Evolutionary conservation across 768 basidiomycete genomes (phyloP), one percentile per base, ranked within the genome.

Genomic region (Kwoniella newhampshirensis): DNA sequence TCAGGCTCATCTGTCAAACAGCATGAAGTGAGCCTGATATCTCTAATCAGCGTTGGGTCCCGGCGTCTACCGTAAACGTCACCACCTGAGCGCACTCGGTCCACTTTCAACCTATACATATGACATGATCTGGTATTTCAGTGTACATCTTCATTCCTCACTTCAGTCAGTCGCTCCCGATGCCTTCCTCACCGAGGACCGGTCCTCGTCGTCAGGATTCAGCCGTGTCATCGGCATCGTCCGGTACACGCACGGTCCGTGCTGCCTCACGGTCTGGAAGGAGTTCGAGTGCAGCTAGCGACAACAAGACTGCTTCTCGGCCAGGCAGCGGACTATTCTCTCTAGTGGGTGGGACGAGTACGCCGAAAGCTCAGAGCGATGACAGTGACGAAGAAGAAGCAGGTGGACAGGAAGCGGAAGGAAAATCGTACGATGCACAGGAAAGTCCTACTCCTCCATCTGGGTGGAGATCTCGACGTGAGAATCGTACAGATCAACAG

Each of bases 141-240:
- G n/a, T n/a, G n/a, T n/a, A n/a, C n/a, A n/a, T n/a, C n/a, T n/a
- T n/a, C n/a, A n/a, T n/a, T n/a, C n/a, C n/a, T n/a, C n/a, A n/a
- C n/a, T n/a, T 6, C 32, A 32, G 32, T 6, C 32, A 32, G 32
- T n/a, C n/a, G n/a, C n/a, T n/a, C n/a, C n/a, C n/a, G 32, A 32
- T 32, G 32, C 32, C 43, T 8, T 25, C 21, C 44, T 20, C 44
- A 25, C 42, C 54, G 6, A 37, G 20, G n/a, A n/a, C 18, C 21
- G 7, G 21, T 39, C 48, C 60, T 28, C 25, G 27, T 15, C 46
- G 60, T 23, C 60, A 61, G 41, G 37, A 56, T 21, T 61, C 60
- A 4, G 32, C 40, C 26, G 20, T 61, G 5, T 61, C 60, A 21
- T 56, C 60, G 3, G 20, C 60, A 21, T 61, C 60, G 17, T 61